These are phyloP conservation scores for Cystobasidiaceae sp. DNA, from an alignment of 1,284 basidiomycete species.

Conservation along the genomic window DNA sequence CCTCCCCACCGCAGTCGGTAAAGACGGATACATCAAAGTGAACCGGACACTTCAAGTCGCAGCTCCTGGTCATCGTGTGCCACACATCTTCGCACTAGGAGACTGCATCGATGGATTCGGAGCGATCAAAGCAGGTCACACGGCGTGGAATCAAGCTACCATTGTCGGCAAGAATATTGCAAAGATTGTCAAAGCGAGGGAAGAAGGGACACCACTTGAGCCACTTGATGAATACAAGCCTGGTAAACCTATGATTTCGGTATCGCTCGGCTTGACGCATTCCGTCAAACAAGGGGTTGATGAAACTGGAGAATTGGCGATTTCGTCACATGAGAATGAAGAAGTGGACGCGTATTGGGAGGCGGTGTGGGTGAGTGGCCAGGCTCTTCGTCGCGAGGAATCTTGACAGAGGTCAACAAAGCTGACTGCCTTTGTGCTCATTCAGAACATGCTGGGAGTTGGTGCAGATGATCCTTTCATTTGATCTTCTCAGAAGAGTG, in stretches of 20 bases:
- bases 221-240: slow-evolving; percentile 56
- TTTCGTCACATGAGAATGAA: slow-evolving; percentile 27
- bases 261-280: slow-evolving; percentile 56
- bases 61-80: slow-evolving; percentile 16
- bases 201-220: slow-evolving; percentile 7
- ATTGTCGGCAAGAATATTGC: slow-evolving; percentile 47
- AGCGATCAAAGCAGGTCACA: slow-evolving; percentile 66
- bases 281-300: slow-evolving; percentile 22
- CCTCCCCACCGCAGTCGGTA: slow-evolving; percentile 54
- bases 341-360: slow-evolving; percentile 35
- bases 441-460: slow-evolving; percentile 32
- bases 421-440: too few relatives aligned
- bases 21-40: slow-evolving; percentile 50
- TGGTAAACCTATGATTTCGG: slow-evolving; percentile 61
- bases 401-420: too few relatives aligned
- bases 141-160: slow-evolving; percentile 45
- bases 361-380: too few relatives aligned
- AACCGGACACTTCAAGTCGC: slow-evolving; percentile 37
- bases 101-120: slow-evolving; percentile 62
- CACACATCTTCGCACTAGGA: slow-evolving; percentile 61
- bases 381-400: too few relatives aligned
- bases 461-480: slow-evolving; percentile 27
- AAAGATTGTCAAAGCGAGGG: slow-evolving; percentile 15
- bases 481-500: too few relatives aligned
- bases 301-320: slow-evolving; percentile 17